Base-by-base conservation (phyloP, 2,329 filamentous ascomycete species). In the Sarocladium strictum region DNA sequence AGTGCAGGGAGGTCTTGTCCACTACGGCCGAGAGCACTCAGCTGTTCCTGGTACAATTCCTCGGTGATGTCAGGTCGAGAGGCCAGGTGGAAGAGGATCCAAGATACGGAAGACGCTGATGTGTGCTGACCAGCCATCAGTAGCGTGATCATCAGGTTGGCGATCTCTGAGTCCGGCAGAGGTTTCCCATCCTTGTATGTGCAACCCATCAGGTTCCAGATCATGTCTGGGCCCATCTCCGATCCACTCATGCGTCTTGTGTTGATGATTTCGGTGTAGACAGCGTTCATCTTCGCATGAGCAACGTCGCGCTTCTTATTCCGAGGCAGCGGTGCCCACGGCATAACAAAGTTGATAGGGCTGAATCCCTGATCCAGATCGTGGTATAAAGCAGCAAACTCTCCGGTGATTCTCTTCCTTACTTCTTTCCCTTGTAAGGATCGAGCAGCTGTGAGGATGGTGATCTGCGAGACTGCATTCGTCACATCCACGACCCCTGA, bases 91-190 rank as follows among this genome's bases (percentile, higher is more conserved):
- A 92, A 77, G 61, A 92, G 72, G 60, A 90, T 89, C 88, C 88
- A 93, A 9, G 85, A 79, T 61, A 84, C 84, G n/a, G 86, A 87
- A 0, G 87, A 85, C 4, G 88, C 86, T 0, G 87, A 91, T 1
- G 86, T 88, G 72, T 93, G 89, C 65, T 94, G 89, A 52, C 89
- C 89, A 11, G 85, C 89, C 88, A 94, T 92, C 53, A 93, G 78
- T 15, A 93, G 77, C 0, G 88, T 87, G 64, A 93, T 93, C 89
- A 93, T 91, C 77, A 93, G 89, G 69, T 90, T 85, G 0, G 88
- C 87, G 53, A 93, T 83, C 65, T 93, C 88, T 60, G 84, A 79
- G 66, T 93, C 88, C 0, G 88, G 84, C 1, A 92, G 71, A 0
- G 76, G 71, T 11, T 73, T 77, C 47, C 89, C 88, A 61, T 89